phyloP scores from a whole-genome alignment of 2,329 filamentous ascomycete genomes.

The Arthrobotrys sinensis region DNA sequence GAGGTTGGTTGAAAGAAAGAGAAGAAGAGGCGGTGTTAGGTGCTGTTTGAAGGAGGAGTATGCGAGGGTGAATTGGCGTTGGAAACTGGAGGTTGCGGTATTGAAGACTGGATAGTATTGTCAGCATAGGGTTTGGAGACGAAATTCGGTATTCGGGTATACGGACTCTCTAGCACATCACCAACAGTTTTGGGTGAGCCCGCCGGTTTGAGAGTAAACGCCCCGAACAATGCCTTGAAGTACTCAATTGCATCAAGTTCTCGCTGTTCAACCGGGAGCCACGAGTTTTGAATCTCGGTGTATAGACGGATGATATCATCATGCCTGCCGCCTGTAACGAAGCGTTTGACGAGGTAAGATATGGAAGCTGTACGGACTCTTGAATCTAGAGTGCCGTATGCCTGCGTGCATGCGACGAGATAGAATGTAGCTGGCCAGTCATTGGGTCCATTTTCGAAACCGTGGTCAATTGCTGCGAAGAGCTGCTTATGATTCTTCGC shows the following conservation, averaged over 20 bases:
- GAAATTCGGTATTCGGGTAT: not conserved
- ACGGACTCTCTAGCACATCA: conserved; percentile 40
- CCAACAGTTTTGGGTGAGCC: not conserved
- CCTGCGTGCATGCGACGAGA: conserved; percentile 32
- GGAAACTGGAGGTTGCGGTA: conserved; percentile 24
- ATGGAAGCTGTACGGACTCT: conserved; percentile 35
- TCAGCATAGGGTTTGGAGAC: conserved; percentile 5
- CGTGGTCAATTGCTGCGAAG: conserved; percentile 45
- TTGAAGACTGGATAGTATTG: conserved; percentile 20
- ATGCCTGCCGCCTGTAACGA: conserved; percentile 24
- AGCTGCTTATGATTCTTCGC: conserved; percentile 39
- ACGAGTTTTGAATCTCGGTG: conserved; percentile 56
- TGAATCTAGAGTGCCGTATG: conserved; percentile 22
- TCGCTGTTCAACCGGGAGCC: conserved; percentile 45
- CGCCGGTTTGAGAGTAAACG: conserved; percentile 22
- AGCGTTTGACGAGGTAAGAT: conserved; percentile 52
- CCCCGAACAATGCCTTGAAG: conserved; percentile 37
- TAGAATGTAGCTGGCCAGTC: conserved; percentile 57
- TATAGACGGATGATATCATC: conserved; percentile 44
- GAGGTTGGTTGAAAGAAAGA: conserved; percentile 47
- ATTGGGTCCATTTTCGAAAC: conserved; percentile 22
- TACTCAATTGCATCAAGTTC: conserved; percentile 50
- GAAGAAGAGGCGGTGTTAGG: conserved; percentile 27
- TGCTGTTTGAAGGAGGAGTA: conserved; percentile 34
- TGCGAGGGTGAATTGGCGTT: conserved; percentile 24